phyloP scores from a whole-genome alignment of 345 rosid genomes.

The Mangifera indica region DNA sequence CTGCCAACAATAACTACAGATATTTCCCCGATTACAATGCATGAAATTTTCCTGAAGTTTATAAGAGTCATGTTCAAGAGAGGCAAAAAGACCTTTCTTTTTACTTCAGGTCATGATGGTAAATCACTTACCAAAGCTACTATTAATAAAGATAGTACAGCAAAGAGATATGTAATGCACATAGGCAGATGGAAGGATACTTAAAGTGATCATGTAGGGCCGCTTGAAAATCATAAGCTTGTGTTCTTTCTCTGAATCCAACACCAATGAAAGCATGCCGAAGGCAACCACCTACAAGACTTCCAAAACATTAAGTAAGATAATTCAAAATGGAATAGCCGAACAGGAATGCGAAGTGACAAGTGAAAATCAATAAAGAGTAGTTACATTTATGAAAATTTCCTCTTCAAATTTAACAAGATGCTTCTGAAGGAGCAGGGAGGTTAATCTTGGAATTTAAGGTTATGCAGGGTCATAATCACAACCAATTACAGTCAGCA shows the following conservation, averaged over 20 bases:
- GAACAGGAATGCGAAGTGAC: neutral
- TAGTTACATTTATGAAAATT: neutral
- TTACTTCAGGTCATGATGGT: neutral
- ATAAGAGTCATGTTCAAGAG: too few relatives aligned
- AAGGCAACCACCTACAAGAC: slow-evolving; percentile 74
- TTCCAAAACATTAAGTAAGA: slow-evolving; percentile 19
- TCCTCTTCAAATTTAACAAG: too few relatives aligned
- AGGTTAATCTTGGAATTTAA: too few relatives aligned
- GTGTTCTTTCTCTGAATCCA: slow-evolving; percentile 96
- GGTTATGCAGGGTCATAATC: too few relatives aligned
- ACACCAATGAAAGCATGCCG: slow-evolving; percentile 96
- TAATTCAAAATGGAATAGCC: neutral
- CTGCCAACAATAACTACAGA: too few relatives aligned
- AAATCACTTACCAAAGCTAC: neutral
- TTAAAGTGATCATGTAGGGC: slow-evolving; percentile 96
- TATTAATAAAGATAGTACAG: slow-evolving; percentile 2
- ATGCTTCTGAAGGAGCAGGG: too few relatives aligned
- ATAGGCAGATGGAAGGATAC: slow-evolving; percentile 36
- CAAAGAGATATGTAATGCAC: neutral
- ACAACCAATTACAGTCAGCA: too few relatives aligned
- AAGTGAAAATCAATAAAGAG: neutral
- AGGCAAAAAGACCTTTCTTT: too few relatives aligned
- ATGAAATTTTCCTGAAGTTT: too few relatives aligned
- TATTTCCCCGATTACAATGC: too few relatives aligned
- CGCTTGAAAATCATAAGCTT: slow-evolving; percentile 98